phyloP scores from a whole-genome alignment of 2,329 filamentous ascomycete genomes.

The Pseudogymnoascus verrucosus region DNA sequence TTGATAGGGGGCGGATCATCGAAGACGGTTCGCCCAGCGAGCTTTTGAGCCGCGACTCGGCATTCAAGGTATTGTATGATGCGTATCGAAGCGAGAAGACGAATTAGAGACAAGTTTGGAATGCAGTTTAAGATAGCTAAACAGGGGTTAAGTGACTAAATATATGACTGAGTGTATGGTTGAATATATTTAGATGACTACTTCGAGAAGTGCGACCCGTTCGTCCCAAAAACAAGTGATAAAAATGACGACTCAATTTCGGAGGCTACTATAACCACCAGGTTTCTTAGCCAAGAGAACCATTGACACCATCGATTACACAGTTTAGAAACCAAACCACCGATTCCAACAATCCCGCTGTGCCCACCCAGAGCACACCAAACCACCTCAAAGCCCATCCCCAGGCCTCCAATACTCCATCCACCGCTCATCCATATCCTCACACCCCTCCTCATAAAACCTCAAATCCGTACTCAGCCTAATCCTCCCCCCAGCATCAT shows the following conservation, averaged over 20 bases:
- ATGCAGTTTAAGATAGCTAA: background rate
- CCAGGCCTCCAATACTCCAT: slow-evolving; percentile 30
- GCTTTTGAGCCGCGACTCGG: slow-evolving; percentile 40
- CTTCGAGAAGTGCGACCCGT: background rate
- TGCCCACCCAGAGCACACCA: background rate
- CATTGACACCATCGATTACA: background rate
- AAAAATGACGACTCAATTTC: background rate
- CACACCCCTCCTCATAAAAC: slow-evolving; percentile 32
- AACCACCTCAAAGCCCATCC: background rate
- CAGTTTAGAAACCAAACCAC: background rate
- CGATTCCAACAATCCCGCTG: background rate
- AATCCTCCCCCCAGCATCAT: slow-evolving; percentile 32
- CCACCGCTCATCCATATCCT: slow-evolving; percentile 25
- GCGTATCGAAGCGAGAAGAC: slow-evolving; percentile 2
- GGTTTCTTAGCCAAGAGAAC: background rate
- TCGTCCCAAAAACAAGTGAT: background rate
- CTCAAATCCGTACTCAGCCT: slow-evolving; percentile 35
- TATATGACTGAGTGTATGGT: background rate
- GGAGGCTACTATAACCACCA: background rate
- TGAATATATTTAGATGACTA: background rate
- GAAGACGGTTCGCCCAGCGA: slow-evolving; percentile 82
- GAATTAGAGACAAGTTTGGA: background rate
- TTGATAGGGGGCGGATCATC: slow-evolving; percentile 50
- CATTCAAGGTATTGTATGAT: slow-evolving; percentile 14
- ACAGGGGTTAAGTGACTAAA: background rate